Conservation (phyloP, 108 stramenopile genomes). For the Cyclostephanos invisitatus region DNA sequence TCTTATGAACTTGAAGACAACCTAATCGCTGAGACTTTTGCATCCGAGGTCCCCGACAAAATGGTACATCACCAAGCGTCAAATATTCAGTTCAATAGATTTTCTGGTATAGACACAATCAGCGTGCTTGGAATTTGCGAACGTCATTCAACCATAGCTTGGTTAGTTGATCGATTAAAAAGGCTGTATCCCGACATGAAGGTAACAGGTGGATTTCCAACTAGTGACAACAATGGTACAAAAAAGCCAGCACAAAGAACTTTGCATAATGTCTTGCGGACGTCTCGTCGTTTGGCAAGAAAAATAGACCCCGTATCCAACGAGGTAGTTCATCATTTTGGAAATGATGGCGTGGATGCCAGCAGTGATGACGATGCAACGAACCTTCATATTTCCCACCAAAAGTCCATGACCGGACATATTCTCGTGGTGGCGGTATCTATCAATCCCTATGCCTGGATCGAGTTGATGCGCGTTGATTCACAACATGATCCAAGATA, state of each 20-base stretch:
- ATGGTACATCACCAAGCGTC: slow-evolving; percentile 1
- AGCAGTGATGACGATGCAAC: neutral
- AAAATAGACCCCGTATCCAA: slow-evolving; percentile 6
- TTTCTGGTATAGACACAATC: slow-evolving; percentile 33
- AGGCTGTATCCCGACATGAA: slow-evolving; percentile 30
- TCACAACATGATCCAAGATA: slow-evolving; percentile 42
- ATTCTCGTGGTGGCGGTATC: slow-evolving; percentile 43
- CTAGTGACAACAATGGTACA: neutral
- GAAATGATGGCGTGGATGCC: neutral
- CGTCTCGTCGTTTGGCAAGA: slow-evolving; percentile 9
- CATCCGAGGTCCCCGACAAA: neutral
- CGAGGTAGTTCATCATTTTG: slow-evolving; percentile 4
- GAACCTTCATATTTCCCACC: neutral
- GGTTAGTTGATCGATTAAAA: slow-evolving; percentile 36
- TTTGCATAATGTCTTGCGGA: slow-evolving; percentile 13
- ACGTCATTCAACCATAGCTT: slow-evolving; percentile 24
- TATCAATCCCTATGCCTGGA: slow-evolving; percentile 60
- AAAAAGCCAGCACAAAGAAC: slow-evolving; percentile 1
- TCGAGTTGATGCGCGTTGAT: slow-evolving; percentile 55
- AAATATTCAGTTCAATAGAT: slow-evolving; percentile 10
- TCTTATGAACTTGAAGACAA: slow-evolving; percentile 19
- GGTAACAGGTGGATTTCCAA: slow-evolving; percentile 23
- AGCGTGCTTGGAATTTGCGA: slow-evolving; percentile 34
- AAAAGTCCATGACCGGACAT: slow-evolving; percentile 3
- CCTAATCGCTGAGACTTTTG: slow-evolving; percentile 3